phyloP scores from a whole-genome alignment of 768 basidiomycete genomes.

The Aureoboletus auriporus region DNA sequence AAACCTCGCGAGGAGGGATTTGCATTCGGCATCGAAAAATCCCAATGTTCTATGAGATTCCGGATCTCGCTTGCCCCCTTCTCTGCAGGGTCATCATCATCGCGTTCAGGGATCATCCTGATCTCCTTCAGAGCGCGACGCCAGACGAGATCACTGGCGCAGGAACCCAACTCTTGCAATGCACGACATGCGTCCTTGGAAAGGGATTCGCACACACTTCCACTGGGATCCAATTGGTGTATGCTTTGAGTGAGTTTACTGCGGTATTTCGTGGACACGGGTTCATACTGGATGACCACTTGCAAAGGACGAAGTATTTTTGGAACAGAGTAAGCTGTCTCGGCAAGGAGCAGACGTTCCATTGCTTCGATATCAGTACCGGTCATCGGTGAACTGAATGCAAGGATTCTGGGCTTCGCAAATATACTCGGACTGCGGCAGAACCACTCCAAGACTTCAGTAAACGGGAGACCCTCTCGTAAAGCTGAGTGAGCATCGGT shows the following conservation, averaged over 20 bases:
- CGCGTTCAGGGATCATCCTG: slow-evolving; percentile 28
- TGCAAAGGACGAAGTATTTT: slow-evolving; percentile 42
- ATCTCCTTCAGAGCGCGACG: slow-evolving; percentile 45
- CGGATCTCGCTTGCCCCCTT: slow-evolving; percentile 26
- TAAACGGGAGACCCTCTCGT: slow-evolving; percentile 37
- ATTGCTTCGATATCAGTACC: slow-evolving; percentile 34
- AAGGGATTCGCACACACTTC: slow-evolving; percentile 35
- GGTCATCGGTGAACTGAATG: slow-evolving; percentile 28
- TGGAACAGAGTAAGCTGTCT: slow-evolving; percentile 35
- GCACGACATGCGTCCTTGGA: slow-evolving; percentile 46
- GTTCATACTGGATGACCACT: slow-evolving; percentile 52
- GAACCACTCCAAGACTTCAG: slow-evolving; percentile 44
- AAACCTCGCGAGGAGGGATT: slow-evolving; percentile 52
- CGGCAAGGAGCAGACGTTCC: slow-evolving; percentile 37
- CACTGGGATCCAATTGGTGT: slow-evolving; percentile 40
- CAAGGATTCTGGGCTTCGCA: slow-evolving; percentile 43
- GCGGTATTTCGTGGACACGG: slow-evolving; percentile 29
- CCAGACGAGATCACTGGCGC: slow-evolving; percentile 71
- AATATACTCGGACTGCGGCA: slow-evolving; percentile 35
- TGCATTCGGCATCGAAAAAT: slow-evolving; percentile 60
- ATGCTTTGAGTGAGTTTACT: slow-evolving; percentile 47
- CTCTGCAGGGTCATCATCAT: slow-evolving; percentile 30
- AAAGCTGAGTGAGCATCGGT: slow-evolving; percentile 36
- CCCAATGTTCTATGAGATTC: slow-evolving; percentile 54
- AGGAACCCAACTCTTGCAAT: slow-evolving; percentile 56